Conservation (phyloP, 2,329 filamentous ascomycete species). For the Metarhizium album region DNA sequence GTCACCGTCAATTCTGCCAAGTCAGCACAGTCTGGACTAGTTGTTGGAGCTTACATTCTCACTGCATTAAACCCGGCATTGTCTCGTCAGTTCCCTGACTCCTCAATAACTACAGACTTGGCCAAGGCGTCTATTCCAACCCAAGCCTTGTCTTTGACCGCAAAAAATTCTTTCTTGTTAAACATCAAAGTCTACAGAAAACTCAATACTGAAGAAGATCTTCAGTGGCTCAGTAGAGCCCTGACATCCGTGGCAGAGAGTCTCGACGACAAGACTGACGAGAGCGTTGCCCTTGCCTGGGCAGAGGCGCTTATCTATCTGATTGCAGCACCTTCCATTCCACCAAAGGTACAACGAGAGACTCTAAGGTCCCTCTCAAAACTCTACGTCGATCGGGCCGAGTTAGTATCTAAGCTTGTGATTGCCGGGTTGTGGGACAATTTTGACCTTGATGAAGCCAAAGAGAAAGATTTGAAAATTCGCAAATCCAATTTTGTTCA, state of each 20-base stretch:
- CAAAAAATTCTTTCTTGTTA: constrained; percentile 79
- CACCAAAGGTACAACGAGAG: constrained; percentile 52
- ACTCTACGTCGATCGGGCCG: constrained; percentile 52
- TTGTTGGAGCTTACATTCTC: constrained; percentile 68
- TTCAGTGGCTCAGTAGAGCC: constrained; percentile 65
- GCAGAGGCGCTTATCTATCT: constrained; percentile 76
- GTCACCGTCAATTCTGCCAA: constrained; percentile 65
- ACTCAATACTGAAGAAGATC: constrained; percentile 60
- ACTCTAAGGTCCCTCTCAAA: constrained; percentile 50
- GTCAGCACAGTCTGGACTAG: constrained; percentile 71
- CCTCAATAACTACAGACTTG: constrained; percentile 31
- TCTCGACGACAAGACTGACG: constrained; percentile 36
- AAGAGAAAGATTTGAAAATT: constrained; percentile 70
- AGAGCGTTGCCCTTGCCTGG: constrained; percentile 58
- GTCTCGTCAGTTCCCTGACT: constrained; percentile 43
- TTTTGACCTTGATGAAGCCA: constrained; percentile 53
- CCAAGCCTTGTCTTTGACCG: constrained; percentile 57
- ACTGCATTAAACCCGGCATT: constrained; percentile 50
- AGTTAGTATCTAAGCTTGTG: constrained; percentile 50
- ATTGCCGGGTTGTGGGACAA: constrained; percentile 70
- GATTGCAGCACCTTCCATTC: constrained; percentile 51
- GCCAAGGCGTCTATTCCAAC: constrained; percentile 51
- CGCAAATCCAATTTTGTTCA: constrained; percentile 53
- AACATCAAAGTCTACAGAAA: constrained; percentile 81
- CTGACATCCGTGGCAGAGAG: constrained; percentile 50